Conservation (phyloP, 345 rosid genomes). For the Linum lewisii region DNA sequence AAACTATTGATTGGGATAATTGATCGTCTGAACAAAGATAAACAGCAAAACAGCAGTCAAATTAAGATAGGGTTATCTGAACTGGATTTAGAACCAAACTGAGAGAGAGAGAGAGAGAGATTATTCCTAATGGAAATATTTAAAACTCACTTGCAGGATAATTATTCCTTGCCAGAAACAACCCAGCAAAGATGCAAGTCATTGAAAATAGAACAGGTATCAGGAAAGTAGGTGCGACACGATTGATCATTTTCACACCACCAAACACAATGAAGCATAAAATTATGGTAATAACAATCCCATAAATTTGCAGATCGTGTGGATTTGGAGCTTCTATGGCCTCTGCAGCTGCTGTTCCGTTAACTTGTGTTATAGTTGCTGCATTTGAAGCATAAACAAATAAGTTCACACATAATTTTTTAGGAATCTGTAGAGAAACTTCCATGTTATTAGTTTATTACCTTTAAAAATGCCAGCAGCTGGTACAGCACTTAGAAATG, state of each 20-base stretch:
- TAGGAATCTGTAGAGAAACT: constrained; percentile 9
- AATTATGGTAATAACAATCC: constrained; percentile 78
- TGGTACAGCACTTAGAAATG: constrained; percentile 92
- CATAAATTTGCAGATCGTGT: constrained; percentile 94
- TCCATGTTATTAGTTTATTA: constrained; percentile 43
- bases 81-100: not conserved
- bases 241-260: constrained; percentile 96
- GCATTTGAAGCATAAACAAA: constrained; percentile 21
- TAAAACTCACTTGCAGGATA: constrained; percentile 56
- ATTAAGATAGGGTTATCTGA: too few species aligned
- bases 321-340: constrained; percentile 65
- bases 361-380: constrained; percentile 71
- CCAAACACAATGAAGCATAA: constrained; percentile 97
- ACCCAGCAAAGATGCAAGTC: constrained; percentile 83
- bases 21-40: too few species aligned
- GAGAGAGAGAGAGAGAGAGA: not conserved
- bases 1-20: not conserved
- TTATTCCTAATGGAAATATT: not conserved
- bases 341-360: constrained; percentile 46
- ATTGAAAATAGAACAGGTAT: constrained; percentile 81
- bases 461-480: constrained; percentile 95
- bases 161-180: constrained; percentile 56
- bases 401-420: not conserved
- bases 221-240: constrained; percentile 98
- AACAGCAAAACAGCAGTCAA: too few species aligned